Base-by-base conservation (phyloP, 192 early-diverging fungal species). In the Coemansia sp. region DNA sequence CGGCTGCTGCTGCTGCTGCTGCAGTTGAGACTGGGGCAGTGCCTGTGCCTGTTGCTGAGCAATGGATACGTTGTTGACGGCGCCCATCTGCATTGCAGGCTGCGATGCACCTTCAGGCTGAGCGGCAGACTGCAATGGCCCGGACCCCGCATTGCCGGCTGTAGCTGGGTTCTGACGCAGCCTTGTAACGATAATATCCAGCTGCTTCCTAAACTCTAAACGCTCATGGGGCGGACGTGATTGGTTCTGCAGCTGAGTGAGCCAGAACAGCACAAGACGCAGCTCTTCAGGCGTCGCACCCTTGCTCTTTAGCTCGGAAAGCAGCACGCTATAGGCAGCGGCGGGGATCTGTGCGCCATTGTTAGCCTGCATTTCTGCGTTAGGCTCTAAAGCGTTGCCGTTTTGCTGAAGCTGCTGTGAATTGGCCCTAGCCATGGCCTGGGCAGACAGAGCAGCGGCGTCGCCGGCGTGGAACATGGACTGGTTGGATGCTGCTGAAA, bases 1-100 rank as follows among this genome's bases (percentile, higher is more conserved):
- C 34, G 44, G 42, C 6, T 60, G 58, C 18, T 59, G 48, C 33
- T 47, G 40, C 18, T 14, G 36, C n/a, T 47, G 30, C 30, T 48
- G 32, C 25, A 15, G 39, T 14, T 32, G 30, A 9, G 41, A 40
- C 17, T 42, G 13, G 24, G 23, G 24, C 38, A 15, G 44, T 19
- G 14, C 17, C 26, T 18, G 50, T 4, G 27, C 27, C 26, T 33
- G 49, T 15, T 24, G 24, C 19, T 20, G 42, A n/a, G 58, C 28
- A 13, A 7, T 24, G 4, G 32, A 26, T 13, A 15, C 1, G 9
- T 23, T 25, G 42, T 44, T 44, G n/a, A n/a, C n/a, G n/a, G n/a
- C n/a, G n/a, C n/a, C n/a, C n/a, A n/a, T n/a, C n/a, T n/a, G n/a
- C n/a, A n/a, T n/a, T n/a, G n/a, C n/a, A n/a, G n/a, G n/a, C n/a